phyloP scores from a whole-genome alignment of 306 rosid species.

The barrel medic (Medicago truncatula) region MtrunA17r5.0-ANR NC_053046.1:18586501-18587000 shows the following conservation, averaged over 20 bases:
- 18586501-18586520: no score
- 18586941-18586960: background rate
- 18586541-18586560: no score
- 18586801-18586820: background rate
- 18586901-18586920: background rate
- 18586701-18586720: background rate
- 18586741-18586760: background rate
- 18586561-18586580: background rate
- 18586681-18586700: background rate
- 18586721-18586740: background rate
- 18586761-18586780: background rate
- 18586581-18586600: slow-evolving; percentile 11
- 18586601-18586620: slow-evolving; percentile 24
- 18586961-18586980: background rate
- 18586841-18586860: background rate
- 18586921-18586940: background rate
- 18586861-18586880: no score
- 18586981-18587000: background rate
- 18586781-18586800: background rate
- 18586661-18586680: background rate
- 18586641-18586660: background rate
- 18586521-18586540: no score
- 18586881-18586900: background rate
- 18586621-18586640: background rate
- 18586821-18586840: background rate